Conservation (phyloP, 176 grass and related monocot genomes). For the Triticum turgidum region DNA sequence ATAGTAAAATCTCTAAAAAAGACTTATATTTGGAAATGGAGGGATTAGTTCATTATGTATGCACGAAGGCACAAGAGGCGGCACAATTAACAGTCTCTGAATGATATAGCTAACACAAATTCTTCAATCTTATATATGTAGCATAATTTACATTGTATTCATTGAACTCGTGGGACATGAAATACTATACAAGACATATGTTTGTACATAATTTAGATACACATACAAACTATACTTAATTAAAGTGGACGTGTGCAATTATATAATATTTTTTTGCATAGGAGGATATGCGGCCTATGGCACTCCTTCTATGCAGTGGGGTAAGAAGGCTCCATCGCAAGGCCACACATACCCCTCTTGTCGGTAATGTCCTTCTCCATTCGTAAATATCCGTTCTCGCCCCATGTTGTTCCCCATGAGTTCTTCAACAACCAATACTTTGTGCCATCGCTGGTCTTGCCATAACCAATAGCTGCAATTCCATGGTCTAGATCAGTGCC, state of each 20-base stretch:
- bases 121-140: neutral
- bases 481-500: neutral
- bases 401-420: neutral
- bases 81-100: no score
- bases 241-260: neutral
- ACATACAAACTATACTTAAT: neutral
- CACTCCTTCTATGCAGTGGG: neutral
- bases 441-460: neutral
- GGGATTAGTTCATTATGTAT: no score
- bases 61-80: no score
- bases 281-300: neutral
- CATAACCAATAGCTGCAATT: neutral
- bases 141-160: neutral
- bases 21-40: no score
- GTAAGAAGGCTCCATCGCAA: neutral
- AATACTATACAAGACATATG: neutral
- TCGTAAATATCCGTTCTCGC: neutral
- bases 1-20: no score
- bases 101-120: no score
- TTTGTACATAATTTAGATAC: neutral
- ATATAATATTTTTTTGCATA: neutral
- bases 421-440: neutral
- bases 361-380: neutral
- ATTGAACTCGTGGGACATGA: neutral
- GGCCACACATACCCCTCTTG: neutral